Evolutionary conservation across 2,329 filamentous ascomycete genomes (phyloP).

Genomic region (Cordyceps militaris): DNA sequence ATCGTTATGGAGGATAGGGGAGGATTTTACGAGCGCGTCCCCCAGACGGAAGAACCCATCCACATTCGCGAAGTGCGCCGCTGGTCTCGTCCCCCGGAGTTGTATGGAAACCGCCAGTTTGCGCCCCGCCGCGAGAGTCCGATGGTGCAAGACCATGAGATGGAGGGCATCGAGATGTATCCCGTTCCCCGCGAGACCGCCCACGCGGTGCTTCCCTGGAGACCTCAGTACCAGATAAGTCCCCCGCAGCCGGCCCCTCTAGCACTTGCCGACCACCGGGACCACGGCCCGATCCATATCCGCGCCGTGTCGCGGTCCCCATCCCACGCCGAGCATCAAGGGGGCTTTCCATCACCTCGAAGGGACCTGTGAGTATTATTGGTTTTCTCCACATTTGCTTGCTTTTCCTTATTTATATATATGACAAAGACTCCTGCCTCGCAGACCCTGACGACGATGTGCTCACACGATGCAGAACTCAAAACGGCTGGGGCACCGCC

Average conservation of each 20-base stretch:
- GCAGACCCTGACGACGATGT: not conserved
- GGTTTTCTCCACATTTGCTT: constrained; percentile 1
- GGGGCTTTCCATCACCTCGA: constrained; percentile 6
- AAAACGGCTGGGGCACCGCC: not conserved
- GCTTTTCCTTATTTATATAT: not conserved
- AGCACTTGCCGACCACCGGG: not conserved
- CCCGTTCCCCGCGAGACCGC: not conserved
- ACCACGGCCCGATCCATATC: constrained; percentile 1
- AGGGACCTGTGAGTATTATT: constrained; percentile 11
- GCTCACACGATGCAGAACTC: constrained; percentile 9
- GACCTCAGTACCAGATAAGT: not conserved
- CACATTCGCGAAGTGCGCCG: constrained; percentile 13
- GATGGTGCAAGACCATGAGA: constrained; percentile 3
- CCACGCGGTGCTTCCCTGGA: not conserved
- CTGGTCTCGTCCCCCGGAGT: constrained; percentile 8
- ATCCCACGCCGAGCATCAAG: not conserved
- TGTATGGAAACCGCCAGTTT: constrained; percentile 1
- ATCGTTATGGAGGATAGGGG: constrained; percentile 35
- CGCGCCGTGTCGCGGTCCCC: constrained; percentile 1
- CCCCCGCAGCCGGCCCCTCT: not conserved
- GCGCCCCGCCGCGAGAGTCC: constrained; percentile 1
- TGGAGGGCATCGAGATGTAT: constrained; percentile 5
- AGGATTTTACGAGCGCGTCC: constrained; percentile 30
- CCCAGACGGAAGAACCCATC: constrained; percentile 15
- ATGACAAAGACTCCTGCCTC: not conserved